Conservation (phyloP, 805 yeast genomes). For the Monosporozyma aquatica region DNA sequence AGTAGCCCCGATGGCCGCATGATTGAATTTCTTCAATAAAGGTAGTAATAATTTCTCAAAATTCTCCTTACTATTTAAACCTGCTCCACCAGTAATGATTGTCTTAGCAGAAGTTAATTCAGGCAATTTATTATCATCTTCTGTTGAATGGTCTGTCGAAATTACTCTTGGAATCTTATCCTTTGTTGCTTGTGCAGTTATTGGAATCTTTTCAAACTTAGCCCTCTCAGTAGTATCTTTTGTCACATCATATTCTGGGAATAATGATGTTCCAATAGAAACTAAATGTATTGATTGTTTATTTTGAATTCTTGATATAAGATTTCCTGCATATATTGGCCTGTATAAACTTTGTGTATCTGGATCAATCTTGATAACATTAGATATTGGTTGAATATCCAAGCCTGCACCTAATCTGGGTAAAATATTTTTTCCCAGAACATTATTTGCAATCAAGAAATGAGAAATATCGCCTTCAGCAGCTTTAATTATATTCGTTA, state of each 20-base stretch:
- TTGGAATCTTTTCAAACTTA: constrained; percentile 11
- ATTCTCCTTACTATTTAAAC: constrained; percentile 80
- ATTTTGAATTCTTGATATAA: constrained; percentile 69
- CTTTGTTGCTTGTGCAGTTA: too few relatives aligned
- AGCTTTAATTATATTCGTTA: constrained; percentile 31
- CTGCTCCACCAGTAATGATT: constrained; percentile 92
- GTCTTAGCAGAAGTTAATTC: constrained; percentile 75
- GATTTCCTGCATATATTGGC: constrained; percentile 96
- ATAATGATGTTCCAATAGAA: constrained; percentile 82
- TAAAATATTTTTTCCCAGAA: constrained; percentile 76
- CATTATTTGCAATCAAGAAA: constrained; percentile 72
- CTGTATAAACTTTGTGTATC: constrained; percentile 65
- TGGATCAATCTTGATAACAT: constrained; percentile 58
- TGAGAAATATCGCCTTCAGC: constrained; percentile 43
- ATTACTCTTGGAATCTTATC: neutral
- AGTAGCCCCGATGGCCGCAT: constrained; percentile 93
- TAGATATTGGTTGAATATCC: constrained; percentile 83
- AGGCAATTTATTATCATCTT: constrained; percentile 41
- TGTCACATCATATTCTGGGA: constrained; percentile 41
- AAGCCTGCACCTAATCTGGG: constrained; percentile 82
- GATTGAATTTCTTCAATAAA: constrained; percentile 63
- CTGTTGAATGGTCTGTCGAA: neutral
- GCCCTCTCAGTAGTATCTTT: constrained; percentile 38
- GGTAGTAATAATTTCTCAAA: constrained; percentile 74
- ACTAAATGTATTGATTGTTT: constrained; percentile 56